phyloP scores from a whole-genome alignment of 73 alveolate genomes.

The Blepharisma stoltei region DNA sequence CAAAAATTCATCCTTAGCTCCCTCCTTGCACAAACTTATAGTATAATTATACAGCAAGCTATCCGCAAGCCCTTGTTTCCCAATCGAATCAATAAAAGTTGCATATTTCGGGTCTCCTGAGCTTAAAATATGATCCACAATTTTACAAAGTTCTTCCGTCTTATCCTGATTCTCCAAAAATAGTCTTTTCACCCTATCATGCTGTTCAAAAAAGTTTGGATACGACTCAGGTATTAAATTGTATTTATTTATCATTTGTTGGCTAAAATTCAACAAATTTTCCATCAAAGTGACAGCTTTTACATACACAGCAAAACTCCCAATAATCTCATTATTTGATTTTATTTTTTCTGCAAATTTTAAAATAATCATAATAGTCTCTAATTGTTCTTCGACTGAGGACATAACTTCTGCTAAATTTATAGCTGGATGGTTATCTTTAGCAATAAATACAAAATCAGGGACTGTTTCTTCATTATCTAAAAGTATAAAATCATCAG shows the following conservation, averaged over 20 bases:
- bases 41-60: background rate
- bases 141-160: no score
- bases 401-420: background rate
- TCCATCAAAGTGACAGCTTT: background rate
- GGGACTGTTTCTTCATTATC: conserved; percentile 12
- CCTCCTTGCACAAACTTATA: background rate
- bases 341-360: background rate
- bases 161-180: no score
- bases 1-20: background rate
- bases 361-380: background rate
- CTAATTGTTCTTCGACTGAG: background rate
- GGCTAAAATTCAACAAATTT: background rate
- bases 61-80: no score
- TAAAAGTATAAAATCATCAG: conserved; percentile 5
- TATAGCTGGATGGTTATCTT: conserved; percentile 18
- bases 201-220: no score
- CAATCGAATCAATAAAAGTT: no score
- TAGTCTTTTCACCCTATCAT: no score
- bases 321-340: background rate
- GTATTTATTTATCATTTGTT: background rate
- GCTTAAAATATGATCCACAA: no score
- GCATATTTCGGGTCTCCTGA: no score
- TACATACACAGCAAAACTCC: background rate
- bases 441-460: background rate
- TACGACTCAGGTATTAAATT: background rate